These are phyloP conservation scores for Galerina sulciceps DNA, from an alignment of 768 basidiomycete genomes.

Conservation along the genomic window DNA sequence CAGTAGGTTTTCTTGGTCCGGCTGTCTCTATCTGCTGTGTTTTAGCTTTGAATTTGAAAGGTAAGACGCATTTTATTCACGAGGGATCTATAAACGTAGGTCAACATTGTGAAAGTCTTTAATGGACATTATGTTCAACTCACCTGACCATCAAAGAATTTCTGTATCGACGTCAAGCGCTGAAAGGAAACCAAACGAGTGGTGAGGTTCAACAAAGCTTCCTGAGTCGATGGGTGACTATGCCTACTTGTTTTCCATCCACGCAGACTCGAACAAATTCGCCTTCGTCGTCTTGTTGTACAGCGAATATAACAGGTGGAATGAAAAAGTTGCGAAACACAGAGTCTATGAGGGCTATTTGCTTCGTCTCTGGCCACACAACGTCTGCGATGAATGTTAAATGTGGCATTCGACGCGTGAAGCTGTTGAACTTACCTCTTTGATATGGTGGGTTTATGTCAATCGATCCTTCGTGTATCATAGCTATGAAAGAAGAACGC, in stretches of 20 bases:
- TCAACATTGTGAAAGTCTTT: background rate
- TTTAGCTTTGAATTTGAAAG: background rate
- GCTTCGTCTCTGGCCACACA: conserved; percentile 76
- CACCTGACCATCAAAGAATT: conserved; percentile 76
- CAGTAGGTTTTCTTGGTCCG: conserved; percentile 66
- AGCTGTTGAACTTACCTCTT: conserved; percentile 48
- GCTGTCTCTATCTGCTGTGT: conserved; percentile 53
- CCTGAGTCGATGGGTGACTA: background rate
- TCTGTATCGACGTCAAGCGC: conserved; percentile 78
- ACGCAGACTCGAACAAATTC: conserved; percentile 66
- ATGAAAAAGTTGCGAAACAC: conserved; percentile 79
- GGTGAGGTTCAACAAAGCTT: conserved; percentile 2
- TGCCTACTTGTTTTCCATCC: conserved; percentile 81
- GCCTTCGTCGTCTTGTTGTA: conserved; percentile 56
- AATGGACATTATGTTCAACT: conserved; percentile 24
- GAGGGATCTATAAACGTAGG: conserved; percentile 49
- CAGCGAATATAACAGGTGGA: conserved; percentile 79
- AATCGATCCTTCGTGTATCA: conserved; percentile 71
- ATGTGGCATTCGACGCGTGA: background rate
- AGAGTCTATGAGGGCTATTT: conserved; percentile 75
- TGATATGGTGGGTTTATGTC: conserved; percentile 77
- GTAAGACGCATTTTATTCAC: conserved; percentile 35
- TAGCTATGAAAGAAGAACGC: conserved; percentile 36
- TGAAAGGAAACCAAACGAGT: conserved; percentile 23
- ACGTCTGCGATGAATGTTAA: conserved; percentile 51